A percentile compares a stretch with the other conserved stretches of the same genome.
phyloP scores from a whole-genome alignment of 345 rosid genomes.

The Lumnitzera racemosa region DNA sequence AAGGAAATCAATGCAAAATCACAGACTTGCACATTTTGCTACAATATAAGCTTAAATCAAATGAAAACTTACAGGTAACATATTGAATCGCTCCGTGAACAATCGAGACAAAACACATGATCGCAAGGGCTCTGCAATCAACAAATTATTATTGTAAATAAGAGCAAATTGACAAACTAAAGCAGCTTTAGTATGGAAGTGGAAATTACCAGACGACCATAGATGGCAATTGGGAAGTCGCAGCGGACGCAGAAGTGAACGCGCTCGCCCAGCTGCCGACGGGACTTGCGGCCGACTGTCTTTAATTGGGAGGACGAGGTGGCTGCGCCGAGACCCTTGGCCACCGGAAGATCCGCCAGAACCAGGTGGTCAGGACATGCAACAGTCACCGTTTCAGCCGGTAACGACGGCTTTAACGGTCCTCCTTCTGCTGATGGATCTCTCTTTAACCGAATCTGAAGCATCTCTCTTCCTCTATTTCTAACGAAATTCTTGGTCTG shows the following conservation, averaged over 20 bases:
- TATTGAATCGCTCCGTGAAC: conserved; percentile 91
- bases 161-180: neutral
- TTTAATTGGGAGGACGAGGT: conserved; percentile 54
- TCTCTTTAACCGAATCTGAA: conserved; percentile 73
- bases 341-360: conserved; percentile 98
- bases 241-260: conserved; percentile 97
- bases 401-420: conserved; percentile 37
- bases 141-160: conserved; percentile 1
- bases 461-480: conserved; percentile 30
- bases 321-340: conserved; percentile 82
- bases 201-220: conserved; percentile 67
- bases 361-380: conserved; percentile 95
- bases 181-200: neutral
- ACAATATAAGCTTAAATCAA: neutral
- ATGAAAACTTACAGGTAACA: conserved; percentile 77
- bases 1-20: no score
- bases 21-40: no score
- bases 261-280: conserved; percentile 91
- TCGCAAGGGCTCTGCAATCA: conserved; percentile 84
- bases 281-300: conserved; percentile 77
- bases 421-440: conserved; percentile 30
- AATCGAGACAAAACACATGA: conserved; percentile 88
- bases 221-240: conserved; percentile 90
- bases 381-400: conserved; percentile 74
- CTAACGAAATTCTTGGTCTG: no score